A percentile compares a stretch with the other conserved stretches of the same genome.
These are phyloP conservation scores for Crithidia thermophila DNA, from an alignment of 208 protist species.

Conservation along the genomic window DNA sequence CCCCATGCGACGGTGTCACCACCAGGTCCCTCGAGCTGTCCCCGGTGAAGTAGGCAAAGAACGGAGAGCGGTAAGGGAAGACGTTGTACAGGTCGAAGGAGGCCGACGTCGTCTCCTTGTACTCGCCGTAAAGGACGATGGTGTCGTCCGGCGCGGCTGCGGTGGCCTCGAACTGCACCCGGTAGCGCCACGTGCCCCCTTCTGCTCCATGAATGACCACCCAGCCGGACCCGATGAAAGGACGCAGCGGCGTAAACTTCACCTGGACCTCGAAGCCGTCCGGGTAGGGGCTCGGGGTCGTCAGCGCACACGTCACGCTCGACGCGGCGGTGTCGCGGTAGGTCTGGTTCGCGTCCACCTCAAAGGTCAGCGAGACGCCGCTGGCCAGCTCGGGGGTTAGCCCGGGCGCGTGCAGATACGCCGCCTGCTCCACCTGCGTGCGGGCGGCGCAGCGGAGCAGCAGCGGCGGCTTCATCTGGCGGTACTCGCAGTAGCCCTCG, in stretches of 20 bases:
- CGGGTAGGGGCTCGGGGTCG: slow-evolving; percentile 19
- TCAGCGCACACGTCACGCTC: slow-evolving; percentile 45
- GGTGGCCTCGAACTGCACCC: slow-evolving; percentile 78
- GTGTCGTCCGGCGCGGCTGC: slow-evolving; percentile 84
- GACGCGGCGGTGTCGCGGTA: slow-evolving; percentile 38
- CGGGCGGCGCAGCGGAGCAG: slow-evolving; percentile 68
- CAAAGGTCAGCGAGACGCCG: slow-evolving; percentile 37
- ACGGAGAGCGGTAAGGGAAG: slow-evolving; percentile 78
- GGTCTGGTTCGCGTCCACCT: slow-evolving; percentile 51
- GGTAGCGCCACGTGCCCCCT: slow-evolving; percentile 85
- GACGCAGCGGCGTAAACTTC: slow-evolving; percentile 78
- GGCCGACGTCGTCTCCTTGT: slow-evolving; percentile 58
- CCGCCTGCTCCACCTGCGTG: slow-evolving; percentile 47
- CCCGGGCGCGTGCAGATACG: slow-evolving; percentile 55
- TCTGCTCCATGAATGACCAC: slow-evolving; percentile 53
- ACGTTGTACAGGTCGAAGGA: slow-evolving; percentile 90
- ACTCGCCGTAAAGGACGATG: slow-evolving; percentile 63
- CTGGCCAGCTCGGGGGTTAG: slow-evolving; percentile 34
- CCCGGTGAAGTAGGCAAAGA: slow-evolving; percentile 87
- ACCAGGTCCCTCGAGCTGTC: slow-evolving; percentile 85
- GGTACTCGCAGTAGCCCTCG: slow-evolving; percentile 77
- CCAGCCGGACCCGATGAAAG: slow-evolving; percentile 71
- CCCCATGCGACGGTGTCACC: slow-evolving; percentile 73
- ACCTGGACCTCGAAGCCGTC: slow-evolving; percentile 57
- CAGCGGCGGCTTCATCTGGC: slow-evolving; percentile 42